phyloP scores from a whole-genome alignment of 164 flowering plant genomes.

The Kingdonia uniflora region DNA sequence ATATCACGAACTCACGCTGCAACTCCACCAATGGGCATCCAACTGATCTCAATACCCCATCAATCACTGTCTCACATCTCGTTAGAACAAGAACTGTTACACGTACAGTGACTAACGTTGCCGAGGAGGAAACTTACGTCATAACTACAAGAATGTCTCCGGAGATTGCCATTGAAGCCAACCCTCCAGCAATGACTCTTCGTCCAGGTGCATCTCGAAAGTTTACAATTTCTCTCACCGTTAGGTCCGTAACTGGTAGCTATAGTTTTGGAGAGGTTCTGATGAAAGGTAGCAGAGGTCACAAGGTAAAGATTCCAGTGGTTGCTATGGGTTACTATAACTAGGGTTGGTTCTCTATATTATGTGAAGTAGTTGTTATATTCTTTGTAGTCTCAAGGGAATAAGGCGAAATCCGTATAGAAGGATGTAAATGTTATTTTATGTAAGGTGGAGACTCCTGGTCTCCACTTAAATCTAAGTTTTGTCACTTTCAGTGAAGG shows the following conservation, averaged over 20 bases:
- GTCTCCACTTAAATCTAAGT: constrained; percentile 21
- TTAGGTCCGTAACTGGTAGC: constrained; percentile 55
- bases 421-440: constrained; percentile 11
- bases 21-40: constrained; percentile 62
- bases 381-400: constrained; percentile 55
- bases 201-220: constrained; percentile 53
- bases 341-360: constrained; percentile 16
- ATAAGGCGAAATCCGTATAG: constrained; percentile 22
- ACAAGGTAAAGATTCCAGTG: constrained; percentile 87
- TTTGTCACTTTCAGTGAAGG: constrained; percentile 8
- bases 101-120: constrained; percentile 81
- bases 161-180: constrained; percentile 60
- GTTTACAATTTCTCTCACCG: constrained; percentile 63
- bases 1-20: constrained; percentile 60
- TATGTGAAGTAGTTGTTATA: constrained; percentile 22
- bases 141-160: constrained; percentile 76
- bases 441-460: constrained; percentile 19
- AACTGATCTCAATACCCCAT: constrained; percentile 69
- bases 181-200: constrained; percentile 82
- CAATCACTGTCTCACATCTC: constrained; percentile 75
- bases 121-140: constrained; percentile 69
- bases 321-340: constrained; percentile 80
- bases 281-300: constrained; percentile 90
- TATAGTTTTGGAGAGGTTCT: constrained; percentile 82
- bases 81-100: constrained; percentile 58